Evolutionary conservation across 2,329 filamentous ascomycete species (phyloP).

Genomic region (Penicillium sp.): DNA sequence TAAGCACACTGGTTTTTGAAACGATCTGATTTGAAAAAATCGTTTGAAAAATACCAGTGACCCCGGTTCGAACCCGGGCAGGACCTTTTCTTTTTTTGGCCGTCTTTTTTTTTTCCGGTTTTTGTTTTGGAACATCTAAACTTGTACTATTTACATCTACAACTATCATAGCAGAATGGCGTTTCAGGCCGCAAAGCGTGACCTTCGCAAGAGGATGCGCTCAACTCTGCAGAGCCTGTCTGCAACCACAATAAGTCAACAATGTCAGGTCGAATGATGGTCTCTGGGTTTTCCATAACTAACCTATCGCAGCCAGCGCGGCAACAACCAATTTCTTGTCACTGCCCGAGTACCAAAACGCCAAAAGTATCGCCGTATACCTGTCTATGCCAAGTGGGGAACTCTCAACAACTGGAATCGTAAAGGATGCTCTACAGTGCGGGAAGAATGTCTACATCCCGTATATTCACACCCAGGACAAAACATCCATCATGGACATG

Average conservation of each 20-base stretch:
- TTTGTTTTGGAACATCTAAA: neutral
- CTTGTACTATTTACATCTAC: neutral
- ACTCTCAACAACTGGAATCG: slow-evolving; percentile 78
- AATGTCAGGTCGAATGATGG: slow-evolving; percentile 61
- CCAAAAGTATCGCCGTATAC: slow-evolving; percentile 78
- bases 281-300: slow-evolving; percentile 18
- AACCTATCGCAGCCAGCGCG: slow-evolving; percentile 55
- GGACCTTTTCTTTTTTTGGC: neutral
- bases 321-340: slow-evolving; percentile 65
- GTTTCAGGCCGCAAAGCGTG: slow-evolving; percentile 70
- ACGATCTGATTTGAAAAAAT: too few species aligned
- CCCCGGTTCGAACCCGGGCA: too few species aligned
- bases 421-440: slow-evolving; percentile 71
- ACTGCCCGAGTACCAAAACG: slow-evolving; percentile 72
- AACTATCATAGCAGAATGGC: slow-evolving; percentile 47
- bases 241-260: slow-evolving; percentile 60
- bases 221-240: slow-evolving; percentile 61
- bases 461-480: slow-evolving; percentile 69
- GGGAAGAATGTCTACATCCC: slow-evolving; percentile 91
- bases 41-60: too few species aligned
- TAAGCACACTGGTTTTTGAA: too few species aligned
- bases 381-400: slow-evolving; percentile 89
- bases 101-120: neutral
- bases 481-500: slow-evolving; percentile 89
- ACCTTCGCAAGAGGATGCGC: slow-evolving; percentile 71